Percentiles rank a stretch among this genome's conserved stretches.
Conservation (phyloP, 225 moss, liverwort and hornwort species). For the Bryum argenteum region DNA sequence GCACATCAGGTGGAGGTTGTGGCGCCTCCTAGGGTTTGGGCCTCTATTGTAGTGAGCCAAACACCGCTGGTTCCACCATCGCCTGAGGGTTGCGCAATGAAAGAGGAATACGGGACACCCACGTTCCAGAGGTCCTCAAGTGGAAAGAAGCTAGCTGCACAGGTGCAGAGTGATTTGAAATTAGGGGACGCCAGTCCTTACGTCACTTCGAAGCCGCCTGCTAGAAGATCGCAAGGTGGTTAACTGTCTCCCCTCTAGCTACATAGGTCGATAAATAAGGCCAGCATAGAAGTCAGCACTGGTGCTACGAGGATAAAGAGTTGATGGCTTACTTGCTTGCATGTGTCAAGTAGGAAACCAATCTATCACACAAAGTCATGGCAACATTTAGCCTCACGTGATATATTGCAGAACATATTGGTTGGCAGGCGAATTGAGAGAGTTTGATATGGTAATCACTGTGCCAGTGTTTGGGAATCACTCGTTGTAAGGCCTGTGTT, state of each 20-base stretch:
- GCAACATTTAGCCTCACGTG: neutral
- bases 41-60: slow-evolving; percentile 37
- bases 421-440: neutral
- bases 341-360: neutral
- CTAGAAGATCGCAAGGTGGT: slow-evolving; percentile 49
- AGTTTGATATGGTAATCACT: neutral
- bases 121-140: slow-evolving; percentile 31
- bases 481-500: neutral
- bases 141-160: slow-evolving; percentile 33
- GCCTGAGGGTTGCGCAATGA: slow-evolving; percentile 33
- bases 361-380: neutral
- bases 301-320: neutral
- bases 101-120: slow-evolving; percentile 27
- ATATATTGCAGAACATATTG: neutral
- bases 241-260: neutral
- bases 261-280: neutral
- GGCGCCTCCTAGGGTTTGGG: slow-evolving; percentile 67
- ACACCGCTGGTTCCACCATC: slow-evolving; percentile 25
- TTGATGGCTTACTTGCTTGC: neutral
- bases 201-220: slow-evolving; percentile 29
- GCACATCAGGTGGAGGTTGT: slow-evolving; percentile 85
- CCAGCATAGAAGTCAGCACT: neutral
- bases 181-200: slow-evolving; percentile 27
- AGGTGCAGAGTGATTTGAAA: slow-evolving; percentile 34
- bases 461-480: neutral